A percentile compares a stretch with the other conserved stretches of the same genome.
These are phyloP conservation scores for Leccinum huronense DNA, from an alignment of 1,284 basidiomycete species.

Conservation along the genomic window DNA sequence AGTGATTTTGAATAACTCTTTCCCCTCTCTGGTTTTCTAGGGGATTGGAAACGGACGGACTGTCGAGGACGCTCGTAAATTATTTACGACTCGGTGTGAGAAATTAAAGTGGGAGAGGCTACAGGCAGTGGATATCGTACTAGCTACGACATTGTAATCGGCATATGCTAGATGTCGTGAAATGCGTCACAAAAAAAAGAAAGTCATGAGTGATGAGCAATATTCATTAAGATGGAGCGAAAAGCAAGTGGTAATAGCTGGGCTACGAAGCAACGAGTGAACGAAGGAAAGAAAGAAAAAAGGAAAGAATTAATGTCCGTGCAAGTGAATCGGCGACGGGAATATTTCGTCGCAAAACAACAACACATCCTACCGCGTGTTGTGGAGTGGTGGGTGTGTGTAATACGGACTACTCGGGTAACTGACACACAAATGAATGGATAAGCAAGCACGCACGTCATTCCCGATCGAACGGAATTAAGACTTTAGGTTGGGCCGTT, in stretches of 20 bases:
- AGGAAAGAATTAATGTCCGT: constrained; percentile 24
- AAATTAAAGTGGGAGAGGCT: not conserved
- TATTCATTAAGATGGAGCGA: constrained; percentile 8
- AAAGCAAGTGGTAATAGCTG: constrained; percentile 12
- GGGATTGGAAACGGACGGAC: not conserved
- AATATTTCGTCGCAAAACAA: constrained; percentile 7
- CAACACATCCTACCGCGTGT: constrained; percentile 12
- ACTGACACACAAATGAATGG: constrained; percentile 7
- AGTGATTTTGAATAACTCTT: constrained; percentile 32
- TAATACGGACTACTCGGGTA: constrained; percentile 17
- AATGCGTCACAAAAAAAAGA: constrained; percentile 19
- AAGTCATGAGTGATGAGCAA: not conserved
- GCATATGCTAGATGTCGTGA: constrained; percentile 25
- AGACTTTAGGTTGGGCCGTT: constrained; percentile 9
- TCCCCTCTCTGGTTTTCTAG: not conserved
- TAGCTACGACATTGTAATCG: constrained; percentile 15
- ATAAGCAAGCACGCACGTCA: constrained; percentile 3
- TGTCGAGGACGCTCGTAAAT: constrained; percentile 14
- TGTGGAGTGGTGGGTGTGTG: constrained; percentile 15
- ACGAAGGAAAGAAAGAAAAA: not conserved
- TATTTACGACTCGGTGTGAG: constrained; percentile 24
- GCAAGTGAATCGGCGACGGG: constrained; percentile 17
- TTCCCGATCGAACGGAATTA: constrained; percentile 5
- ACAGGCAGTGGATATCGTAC: constrained; percentile 16
- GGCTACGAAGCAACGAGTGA: not conserved